Evolutionary conservation across 1,284 basidiomycete species (phyloP).

Genomic region (Amylostereum areolatum): DNA sequence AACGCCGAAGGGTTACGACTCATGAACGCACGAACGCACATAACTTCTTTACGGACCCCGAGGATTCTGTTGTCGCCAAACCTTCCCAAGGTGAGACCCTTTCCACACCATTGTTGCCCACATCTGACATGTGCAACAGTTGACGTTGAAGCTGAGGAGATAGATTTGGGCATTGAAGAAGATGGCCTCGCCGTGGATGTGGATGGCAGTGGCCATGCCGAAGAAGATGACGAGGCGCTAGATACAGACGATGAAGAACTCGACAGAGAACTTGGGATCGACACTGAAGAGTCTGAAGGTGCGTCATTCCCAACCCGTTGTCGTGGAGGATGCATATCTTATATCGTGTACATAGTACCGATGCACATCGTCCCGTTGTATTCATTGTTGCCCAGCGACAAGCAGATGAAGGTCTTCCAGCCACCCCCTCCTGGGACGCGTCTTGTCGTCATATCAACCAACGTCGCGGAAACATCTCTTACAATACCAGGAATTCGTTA

Average conservation of each 20-base stretch:
- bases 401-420: constrained; percentile 72
- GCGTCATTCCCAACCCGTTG: constrained; percentile 16
- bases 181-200: constrained; percentile 48
- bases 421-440: constrained; percentile 57
- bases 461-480: constrained; percentile 76
- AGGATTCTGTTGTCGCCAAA: constrained; percentile 24
- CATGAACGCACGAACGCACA: constrained; percentile 13
- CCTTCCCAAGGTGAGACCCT: constrained; percentile 40
- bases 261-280: constrained; percentile 47
- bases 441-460: constrained; percentile 71
- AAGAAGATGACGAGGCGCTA: constrained; percentile 44
- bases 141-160: constrained; percentile 75
- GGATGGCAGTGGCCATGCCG: constrained; percentile 40
- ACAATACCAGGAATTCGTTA: constrained; percentile 77
- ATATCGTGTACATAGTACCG: constrained; percentile 35
- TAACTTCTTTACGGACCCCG: constrained; percentile 15
- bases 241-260: constrained; percentile 40
- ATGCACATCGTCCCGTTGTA: constrained; percentile 74
- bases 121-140: constrained; percentile 14
- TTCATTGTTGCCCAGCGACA: constrained; percentile 65
- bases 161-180: constrained; percentile 58
- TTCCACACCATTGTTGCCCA: background rate
- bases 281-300: constrained; percentile 60
- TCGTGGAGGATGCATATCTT: background rate
- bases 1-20: constrained; percentile 31